Conservation (phyloP, 2,329 filamentous ascomycete genomes). For the Sarocladium oryzae region DNA sequence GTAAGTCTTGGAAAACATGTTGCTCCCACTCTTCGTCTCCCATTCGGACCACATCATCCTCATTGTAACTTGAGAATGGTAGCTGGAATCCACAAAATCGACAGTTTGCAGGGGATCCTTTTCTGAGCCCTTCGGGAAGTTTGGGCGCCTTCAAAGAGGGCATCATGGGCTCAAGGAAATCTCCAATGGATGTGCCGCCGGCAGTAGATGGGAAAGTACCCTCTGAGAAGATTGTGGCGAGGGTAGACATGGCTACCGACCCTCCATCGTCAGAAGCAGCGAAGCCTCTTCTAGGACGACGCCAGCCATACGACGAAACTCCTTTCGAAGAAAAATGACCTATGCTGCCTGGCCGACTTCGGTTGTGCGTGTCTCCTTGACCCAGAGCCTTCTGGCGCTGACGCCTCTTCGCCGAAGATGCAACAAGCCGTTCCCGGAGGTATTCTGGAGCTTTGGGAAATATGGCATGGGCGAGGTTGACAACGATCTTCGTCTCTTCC, state of each 20-base stretch:
- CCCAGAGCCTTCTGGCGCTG: background rate
- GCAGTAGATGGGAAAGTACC: background rate
- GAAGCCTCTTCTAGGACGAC: background rate
- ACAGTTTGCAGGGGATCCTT: background rate
- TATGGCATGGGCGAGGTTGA: background rate
- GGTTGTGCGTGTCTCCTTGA: background rate
- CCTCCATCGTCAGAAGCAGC: background rate
- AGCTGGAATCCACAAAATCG: conserved; percentile 1
- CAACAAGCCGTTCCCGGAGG: background rate
- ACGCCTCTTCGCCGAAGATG: background rate
- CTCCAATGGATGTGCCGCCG: background rate
- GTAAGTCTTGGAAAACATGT: background rate
- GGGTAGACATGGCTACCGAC: background rate
- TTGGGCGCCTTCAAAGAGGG: background rate
- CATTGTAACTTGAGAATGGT: background rate
- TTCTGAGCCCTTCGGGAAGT: background rate
- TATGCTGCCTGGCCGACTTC: too few species aligned
- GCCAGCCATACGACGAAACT: too few species aligned
- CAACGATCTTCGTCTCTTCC: background rate
- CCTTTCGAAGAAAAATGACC: too few species aligned
- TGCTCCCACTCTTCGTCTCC: background rate
- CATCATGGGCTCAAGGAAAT: background rate
- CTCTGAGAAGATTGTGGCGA: background rate
- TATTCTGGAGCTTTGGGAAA: background rate
- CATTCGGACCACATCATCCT: background rate